These are phyloP conservation scores for Aspergillus sp. DNA, from an alignment of 2,329 filamentous ascomycete genomes.

Conservation along the genomic window DNA sequence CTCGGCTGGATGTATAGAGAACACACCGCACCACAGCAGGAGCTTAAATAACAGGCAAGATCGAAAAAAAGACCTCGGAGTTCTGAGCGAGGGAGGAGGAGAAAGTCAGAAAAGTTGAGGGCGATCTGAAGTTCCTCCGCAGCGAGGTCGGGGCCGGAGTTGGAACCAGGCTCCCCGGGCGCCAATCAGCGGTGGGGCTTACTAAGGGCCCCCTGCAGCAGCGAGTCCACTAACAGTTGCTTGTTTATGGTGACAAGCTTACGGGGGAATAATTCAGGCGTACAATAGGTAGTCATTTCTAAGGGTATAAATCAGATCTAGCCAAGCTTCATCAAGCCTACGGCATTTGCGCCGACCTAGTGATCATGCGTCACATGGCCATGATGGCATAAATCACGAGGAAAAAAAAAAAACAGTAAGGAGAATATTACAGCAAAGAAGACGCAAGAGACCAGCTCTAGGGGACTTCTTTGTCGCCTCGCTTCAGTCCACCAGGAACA, in stretches of 20 bases:
- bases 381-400: slow-evolving; percentile 1
- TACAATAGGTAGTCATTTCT: background rate
- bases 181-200: slow-evolving; percentile 15
- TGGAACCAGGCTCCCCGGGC: slow-evolving; percentile 13
- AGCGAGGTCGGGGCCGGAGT: slow-evolving; percentile 22
- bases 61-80: background rate
- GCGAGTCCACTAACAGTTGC: background rate
- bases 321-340: background rate
- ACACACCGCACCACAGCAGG: background rate
- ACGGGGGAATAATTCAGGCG: background rate
- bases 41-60: slow-evolving; percentile 1
- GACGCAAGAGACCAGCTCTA: slow-evolving; percentile 31
- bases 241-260: background rate
- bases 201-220: background rate
- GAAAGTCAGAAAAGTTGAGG: background rate
- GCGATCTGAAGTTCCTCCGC: slow-evolving; percentile 8
- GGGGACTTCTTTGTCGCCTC: slow-evolving; percentile 53
- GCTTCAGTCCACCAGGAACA: slow-evolving; percentile 60
- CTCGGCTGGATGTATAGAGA: background rate
- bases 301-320: slow-evolving; percentile 14
- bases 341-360: background rate
- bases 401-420: background rate
- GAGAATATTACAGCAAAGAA: slow-evolving; percentile 1
- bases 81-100: slow-evolving; percentile 1
- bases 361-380: slow-evolving; percentile 2